These are phyloP conservation scores for Nematocida parisii DNA, from an alignment of 371 early-diverging fungal species.

Conservation along the genomic window DNA sequence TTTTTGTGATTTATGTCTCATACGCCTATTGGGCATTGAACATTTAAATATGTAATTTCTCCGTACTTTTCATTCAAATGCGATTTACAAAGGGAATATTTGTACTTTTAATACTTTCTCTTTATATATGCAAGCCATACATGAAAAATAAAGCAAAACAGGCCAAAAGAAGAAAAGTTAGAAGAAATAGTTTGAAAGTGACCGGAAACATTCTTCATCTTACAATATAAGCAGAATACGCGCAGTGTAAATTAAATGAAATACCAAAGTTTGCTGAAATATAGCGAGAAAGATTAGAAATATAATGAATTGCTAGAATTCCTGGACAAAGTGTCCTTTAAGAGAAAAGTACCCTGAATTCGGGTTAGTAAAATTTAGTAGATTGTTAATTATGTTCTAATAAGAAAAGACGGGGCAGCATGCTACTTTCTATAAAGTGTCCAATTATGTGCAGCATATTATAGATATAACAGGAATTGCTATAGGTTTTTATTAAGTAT, in stretches of 20 bases:
- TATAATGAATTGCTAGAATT: too few species aligned
- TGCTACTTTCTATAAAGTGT: too few species aligned
- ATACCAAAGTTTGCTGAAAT: too few species aligned
- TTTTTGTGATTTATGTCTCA: background rate
- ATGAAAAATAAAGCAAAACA: background rate
- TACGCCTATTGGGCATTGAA: background rate
- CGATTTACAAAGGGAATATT: background rate
- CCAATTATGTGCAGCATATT: too few species aligned
- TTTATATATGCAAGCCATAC: background rate
- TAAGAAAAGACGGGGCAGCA: too few species aligned
- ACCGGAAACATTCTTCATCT: slow-evolving; percentile 19
- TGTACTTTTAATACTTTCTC: background rate
- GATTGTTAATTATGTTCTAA: too few species aligned
- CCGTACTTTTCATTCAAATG: background rate
- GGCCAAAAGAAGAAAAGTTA: background rate
- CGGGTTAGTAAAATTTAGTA: too few species aligned
- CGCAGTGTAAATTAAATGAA: background rate
- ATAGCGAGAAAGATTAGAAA: too few species aligned
- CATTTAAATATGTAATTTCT: background rate
- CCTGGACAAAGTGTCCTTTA: too few species aligned
- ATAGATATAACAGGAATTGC: too few species aligned
- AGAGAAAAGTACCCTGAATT: too few species aligned
- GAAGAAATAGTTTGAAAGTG: background rate
- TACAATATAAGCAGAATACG: background rate
- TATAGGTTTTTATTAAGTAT: too few species aligned